phyloP scores from a whole-genome alignment of 805 yeast species.

The Metschnikowia arizonensis region DNA sequence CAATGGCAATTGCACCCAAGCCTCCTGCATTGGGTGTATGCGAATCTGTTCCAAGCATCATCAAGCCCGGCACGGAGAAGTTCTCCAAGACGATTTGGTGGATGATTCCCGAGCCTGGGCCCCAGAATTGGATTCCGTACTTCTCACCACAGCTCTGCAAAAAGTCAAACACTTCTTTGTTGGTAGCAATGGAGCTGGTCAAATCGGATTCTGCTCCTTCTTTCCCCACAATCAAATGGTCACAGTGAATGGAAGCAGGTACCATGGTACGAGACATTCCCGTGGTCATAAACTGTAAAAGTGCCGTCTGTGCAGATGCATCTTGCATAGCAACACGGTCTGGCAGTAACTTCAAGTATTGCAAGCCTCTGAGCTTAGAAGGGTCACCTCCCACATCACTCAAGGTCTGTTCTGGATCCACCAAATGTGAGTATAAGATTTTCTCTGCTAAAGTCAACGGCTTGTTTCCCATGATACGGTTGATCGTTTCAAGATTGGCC shows the following conservation, averaged over 20 bases:
- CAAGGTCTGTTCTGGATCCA: conserved; percentile 80
- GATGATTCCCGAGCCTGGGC: conserved; percentile 98
- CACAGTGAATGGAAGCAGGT: conserved; percentile 96
- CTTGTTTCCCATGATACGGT: conserved; percentile 55
- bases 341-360: conserved; percentile 89
- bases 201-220: conserved; percentile 86
- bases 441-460: conserved; percentile 95
- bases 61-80: conserved; percentile 92
- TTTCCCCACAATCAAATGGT: conserved; percentile 95
- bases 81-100: conserved; percentile 97
- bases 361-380: conserved; percentile 69
- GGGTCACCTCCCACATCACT: conserved; percentile 45
- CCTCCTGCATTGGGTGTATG: conserved; percentile 99
- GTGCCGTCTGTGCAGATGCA: conserved; percentile 99
- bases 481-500: conserved; percentile 58
- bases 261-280: conserved; percentile 84
- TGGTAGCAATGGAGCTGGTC: conserved; percentile 72
- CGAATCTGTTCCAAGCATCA: conserved; percentile 98
- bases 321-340: conserved; percentile 99
- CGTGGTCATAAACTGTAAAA: conserved; percentile 96
- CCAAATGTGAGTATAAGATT: conserved; percentile 87
- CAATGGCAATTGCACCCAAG: conserved; percentile 95
- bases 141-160: conserved; percentile 88
- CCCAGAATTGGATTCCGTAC: conserved; percentile 98
- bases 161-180: conserved; percentile 94